Evolutionary conservation across 169 alveolate species (phyloP), one percentile per base, ranked within the genome.

Genomic region (Cryptosporidium xiaoi): DNA sequence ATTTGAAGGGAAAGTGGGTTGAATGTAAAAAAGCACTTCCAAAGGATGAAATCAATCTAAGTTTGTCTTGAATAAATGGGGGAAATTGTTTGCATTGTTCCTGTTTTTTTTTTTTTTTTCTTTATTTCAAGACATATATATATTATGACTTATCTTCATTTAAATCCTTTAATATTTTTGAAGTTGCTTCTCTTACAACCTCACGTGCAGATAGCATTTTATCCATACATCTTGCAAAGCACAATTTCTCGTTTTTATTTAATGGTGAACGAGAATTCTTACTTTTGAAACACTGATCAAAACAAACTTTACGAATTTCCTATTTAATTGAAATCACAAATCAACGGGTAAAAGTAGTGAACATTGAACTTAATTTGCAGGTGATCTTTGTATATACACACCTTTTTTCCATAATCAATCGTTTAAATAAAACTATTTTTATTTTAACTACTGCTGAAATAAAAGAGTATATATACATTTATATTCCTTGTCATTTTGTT

Each of bases 11-110:
- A 10, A 95, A 95, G 46, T 93, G 96, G 95, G 91, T 96, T 31
- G 98, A 96, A 33, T 96, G 96, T 46, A 96, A 96, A 90, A 91
- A 91, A 60, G 98, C 98, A 20, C 83, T 89, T 36, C 97, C 98
- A 5, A 94, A 93, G 65, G 82, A 90, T 66, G 84, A 90, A 40
- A 55, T 90, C 60, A 34, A 31, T 29, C 60, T n/a, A 44, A 3
- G 31, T 46, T 34, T 15, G 7, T n/a, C 34, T 33, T 31, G 16
- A 16, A 34, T 12, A 16, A 55, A 20, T 40, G 10, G 48, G 10
- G 48, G 10, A 40, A 40, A 40, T 40, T 40, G 48, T 0, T 40
- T 40, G 13, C 48, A 40, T 40, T 6, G 48, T 40, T 8, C 2
- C 48, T n/a, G n/a, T n/a, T n/a, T n/a, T n/a, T n/a, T n/a, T n/a